Percentiles rank a stretch among this genome's conserved stretches.
phyloP scores from a whole-genome alignment of 495 filamentous ascomycete species.

The Beverwykella pulmonaria region DNA sequence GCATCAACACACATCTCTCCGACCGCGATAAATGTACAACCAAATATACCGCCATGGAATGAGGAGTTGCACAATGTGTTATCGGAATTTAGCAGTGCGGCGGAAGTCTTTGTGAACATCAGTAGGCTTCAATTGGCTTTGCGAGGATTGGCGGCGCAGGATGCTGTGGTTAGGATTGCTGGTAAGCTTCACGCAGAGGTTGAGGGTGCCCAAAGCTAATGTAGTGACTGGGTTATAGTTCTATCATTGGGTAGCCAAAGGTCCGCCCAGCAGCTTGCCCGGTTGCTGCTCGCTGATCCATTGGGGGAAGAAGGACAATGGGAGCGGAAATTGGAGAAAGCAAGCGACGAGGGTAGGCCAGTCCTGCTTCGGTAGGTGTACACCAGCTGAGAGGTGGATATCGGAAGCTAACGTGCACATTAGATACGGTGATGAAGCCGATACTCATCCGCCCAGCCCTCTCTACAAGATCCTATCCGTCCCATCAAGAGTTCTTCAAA shows the following conservation, averaged over 20 bases:
- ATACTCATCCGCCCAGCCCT: conserved; percentile 47
- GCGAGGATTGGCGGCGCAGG: conserved; percentile 69
- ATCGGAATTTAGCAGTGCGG: conserved; percentile 61
- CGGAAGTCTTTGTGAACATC: conserved; percentile 68
- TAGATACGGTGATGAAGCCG: conserved; percentile 58
- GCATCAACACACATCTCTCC: conserved; percentile 44
- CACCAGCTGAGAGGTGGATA: not conserved
- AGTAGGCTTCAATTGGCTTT: conserved; percentile 79
- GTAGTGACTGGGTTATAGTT: conserved; percentile 49
- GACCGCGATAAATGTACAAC: conserved; percentile 45
- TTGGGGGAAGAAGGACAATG: conserved; percentile 64
- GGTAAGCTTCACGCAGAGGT: conserved; percentile 25
- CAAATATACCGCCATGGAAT: conserved; percentile 39
- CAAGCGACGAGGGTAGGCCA: conserved; percentile 50
- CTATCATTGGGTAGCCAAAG: conserved; percentile 55
- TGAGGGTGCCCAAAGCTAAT: not conserved
- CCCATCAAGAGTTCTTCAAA: conserved; percentile 69
- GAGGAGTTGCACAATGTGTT: conserved; percentile 64
- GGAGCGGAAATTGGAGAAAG: conserved; percentile 67
- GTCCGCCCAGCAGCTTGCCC: conserved; percentile 63
- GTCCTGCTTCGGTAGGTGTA: conserved; percentile 53
- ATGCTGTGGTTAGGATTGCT: conserved; percentile 72
- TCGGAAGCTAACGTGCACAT: conserved; percentile 12
- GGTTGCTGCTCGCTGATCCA: conserved; percentile 76
- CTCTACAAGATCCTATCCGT: conserved; percentile 61